These are phyloP conservation scores for Durusdinium trenchii DNA, from an alignment of 73 alveolate species.

Conservation along the genomic window DNA sequence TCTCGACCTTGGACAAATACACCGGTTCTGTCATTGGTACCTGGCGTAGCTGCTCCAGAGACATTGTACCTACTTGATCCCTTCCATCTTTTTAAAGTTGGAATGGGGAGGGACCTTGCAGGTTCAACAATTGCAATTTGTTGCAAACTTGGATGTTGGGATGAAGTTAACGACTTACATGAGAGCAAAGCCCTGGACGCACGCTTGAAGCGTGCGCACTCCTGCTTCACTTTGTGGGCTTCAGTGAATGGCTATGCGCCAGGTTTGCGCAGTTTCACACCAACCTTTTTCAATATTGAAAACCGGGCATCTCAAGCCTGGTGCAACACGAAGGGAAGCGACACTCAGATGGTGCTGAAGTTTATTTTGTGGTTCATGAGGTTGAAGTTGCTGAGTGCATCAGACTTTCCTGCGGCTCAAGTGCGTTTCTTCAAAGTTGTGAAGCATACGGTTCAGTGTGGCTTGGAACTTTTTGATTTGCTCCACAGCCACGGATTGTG, in stretches of 20 bases:
- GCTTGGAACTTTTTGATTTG: neutral
- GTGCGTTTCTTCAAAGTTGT: neutral
- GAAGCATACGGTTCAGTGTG: neutral
- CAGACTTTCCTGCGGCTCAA: no score
- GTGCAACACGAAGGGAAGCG: neutral
- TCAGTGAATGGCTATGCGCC: neutral
- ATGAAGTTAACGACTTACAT: neutral
- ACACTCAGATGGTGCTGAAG: neutral
- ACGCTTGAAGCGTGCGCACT: neutral
- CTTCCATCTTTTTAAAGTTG: neutral
- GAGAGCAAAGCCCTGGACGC: neutral
- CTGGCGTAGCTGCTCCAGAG: neutral
- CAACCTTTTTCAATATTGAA: neutral
- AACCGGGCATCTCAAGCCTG: neutral
- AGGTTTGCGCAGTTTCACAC: neutral
- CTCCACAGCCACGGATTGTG: neutral
- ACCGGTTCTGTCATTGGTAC: no score
- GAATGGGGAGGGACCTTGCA: neutral
- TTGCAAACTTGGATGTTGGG: neutral
- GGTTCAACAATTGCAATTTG: neutral
- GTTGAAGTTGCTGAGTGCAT: neutral
- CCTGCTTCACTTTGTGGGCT: neutral
- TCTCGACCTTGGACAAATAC: neutral
- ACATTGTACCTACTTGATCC: neutral
- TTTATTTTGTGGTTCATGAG: neutral